Base-by-base conservation (phyloP, 2,329 filamentous ascomycete genomes). In the Ascochyta pisi region DNA sequence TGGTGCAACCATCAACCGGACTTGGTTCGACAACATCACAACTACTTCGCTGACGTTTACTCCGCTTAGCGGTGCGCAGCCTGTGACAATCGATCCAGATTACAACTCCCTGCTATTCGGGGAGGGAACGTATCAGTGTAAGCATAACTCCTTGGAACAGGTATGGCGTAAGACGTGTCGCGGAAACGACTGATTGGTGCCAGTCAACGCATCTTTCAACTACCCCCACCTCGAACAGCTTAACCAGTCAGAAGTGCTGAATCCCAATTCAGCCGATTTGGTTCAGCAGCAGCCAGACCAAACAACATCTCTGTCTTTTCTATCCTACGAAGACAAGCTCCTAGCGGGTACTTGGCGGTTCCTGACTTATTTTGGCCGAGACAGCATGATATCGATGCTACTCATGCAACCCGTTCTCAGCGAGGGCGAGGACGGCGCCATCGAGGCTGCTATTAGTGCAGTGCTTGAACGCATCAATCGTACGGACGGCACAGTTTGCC, bases 311-410 rank as follows among this genome's bases (percentile, higher is more conserved):
- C 72, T 89, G 0, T 84, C 85, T 0, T 89, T 89, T 70, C 74
- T 89, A 4, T 88, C 86, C 0, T 89, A 88, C 60, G 83, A 78
- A 0, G 77, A 84, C 29, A 89, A 89, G 61, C 76, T 89, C 0
- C 76, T 87, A 2, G 86, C 87, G 1, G 86, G 86, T 10, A 85
- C 84, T 4, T 89, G 86, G 86, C 76, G 85, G 1, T 89, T 88
- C 62, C 70, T 89, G 40, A 89, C 86, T 0, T 89, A 89, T 64
- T 89, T 89, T 71, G 86, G 86, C 0, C 81, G 86, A 10, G 86
- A 89, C 64, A 86, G 82, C 57, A 86, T 88, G 79, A 86, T 89
- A 35, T 78, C 84, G 1, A 76, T 83, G 13, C 77, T 89, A 0
- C 74, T 89, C 0, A 74, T 88, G 27, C 81, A 86, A 53, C 80